Conservation (phyloP, 2,329 filamentous ascomycete genomes). For the Penicillium brasilianum region DNA sequence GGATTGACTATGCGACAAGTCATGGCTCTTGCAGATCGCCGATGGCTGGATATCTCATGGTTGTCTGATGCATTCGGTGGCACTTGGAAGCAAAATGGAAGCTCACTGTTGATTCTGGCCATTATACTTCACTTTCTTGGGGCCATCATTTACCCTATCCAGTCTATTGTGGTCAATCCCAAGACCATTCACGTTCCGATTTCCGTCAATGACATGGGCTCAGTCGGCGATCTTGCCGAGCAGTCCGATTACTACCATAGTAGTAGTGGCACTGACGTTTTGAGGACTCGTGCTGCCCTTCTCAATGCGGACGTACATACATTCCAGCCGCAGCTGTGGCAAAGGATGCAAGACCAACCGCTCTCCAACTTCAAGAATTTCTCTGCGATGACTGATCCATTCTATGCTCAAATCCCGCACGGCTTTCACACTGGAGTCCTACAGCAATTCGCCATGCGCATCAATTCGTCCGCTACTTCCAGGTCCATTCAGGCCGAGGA, state of each 20-base stretch:
- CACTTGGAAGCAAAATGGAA: slow-evolving; percentile 28
- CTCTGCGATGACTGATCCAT: slow-evolving; percentile 25
- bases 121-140: slow-evolving; percentile 29
- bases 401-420: slow-evolving; percentile 30
- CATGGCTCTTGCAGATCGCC: slow-evolving; percentile 31
- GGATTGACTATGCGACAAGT: slow-evolving; percentile 14
- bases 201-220: background rate
- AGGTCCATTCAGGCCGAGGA: slow-evolving; percentile 23
- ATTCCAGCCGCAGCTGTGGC: slow-evolving; percentile 17
- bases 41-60: slow-evolving; percentile 8
- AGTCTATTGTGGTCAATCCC: slow-evolving; percentile 27
- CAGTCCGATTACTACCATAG: background rate
- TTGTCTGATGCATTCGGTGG: slow-evolving; percentile 1
- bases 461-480: slow-evolving; percentile 34
- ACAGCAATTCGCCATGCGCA: slow-evolving; percentile 36
- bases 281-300: slow-evolving; percentile 18
- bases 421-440: slow-evolving; percentile 34
- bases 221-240: background rate
- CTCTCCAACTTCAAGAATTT: slow-evolving; percentile 13
- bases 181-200: slow-evolving; percentile 16
- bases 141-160: slow-evolving; percentile 30
- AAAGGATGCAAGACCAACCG: background rate
- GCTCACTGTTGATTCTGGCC: slow-evolving; percentile 28
- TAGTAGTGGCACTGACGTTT: slow-evolving; percentile 8
- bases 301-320: slow-evolving; percentile 8